phyloP scores from a whole-genome alignment of 2,329 filamentous ascomycete species.

The Exserohilum turcica region DNA sequence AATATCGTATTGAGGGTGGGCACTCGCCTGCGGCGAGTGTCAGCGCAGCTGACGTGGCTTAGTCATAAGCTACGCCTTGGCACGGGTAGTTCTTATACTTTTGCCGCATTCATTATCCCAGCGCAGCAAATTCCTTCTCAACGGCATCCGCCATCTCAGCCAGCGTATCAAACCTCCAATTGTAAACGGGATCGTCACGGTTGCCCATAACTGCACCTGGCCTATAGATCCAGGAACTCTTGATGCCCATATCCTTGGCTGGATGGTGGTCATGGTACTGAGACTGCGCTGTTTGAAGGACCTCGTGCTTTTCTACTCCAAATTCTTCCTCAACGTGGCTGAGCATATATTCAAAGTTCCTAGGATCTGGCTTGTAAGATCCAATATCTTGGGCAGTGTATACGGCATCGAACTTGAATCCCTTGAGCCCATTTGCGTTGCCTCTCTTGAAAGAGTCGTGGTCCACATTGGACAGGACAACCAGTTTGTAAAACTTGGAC shows the following conservation, averaged over 20 bases:
- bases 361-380: conserved; percentile 68
- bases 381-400: conserved; percentile 75
- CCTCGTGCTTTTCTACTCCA: conserved; percentile 60
- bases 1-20: too few species aligned
- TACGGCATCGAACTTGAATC: conserved; percentile 65
- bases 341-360: conserved; percentile 71
- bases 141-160: conserved; percentile 64
- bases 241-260: conserved; percentile 63
- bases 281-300: conserved; percentile 72
- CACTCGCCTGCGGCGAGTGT: too few species aligned
- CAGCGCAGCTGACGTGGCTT: too few species aligned
- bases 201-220: conserved; percentile 55
- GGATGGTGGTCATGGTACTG: conserved; percentile 71
- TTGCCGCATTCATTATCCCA: conserved; percentile 6
- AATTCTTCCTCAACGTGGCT: conserved; percentile 59
- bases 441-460: conserved; percentile 57
- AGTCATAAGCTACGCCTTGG: neutral
- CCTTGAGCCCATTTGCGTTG: conserved; percentile 56
- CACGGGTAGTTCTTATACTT: neutral
- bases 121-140: conserved; percentile 46
- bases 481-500: conserved; percentile 60
- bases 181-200: conserved; percentile 47
- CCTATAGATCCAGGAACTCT: conserved; percentile 69
- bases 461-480: conserved; percentile 67
- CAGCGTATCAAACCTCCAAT: conserved; percentile 64